These are phyloP conservation scores for Dinochytrium kinnereticum DNA, from an alignment of 371 early-diverging fungal species.

Conservation along the genomic window DNA sequence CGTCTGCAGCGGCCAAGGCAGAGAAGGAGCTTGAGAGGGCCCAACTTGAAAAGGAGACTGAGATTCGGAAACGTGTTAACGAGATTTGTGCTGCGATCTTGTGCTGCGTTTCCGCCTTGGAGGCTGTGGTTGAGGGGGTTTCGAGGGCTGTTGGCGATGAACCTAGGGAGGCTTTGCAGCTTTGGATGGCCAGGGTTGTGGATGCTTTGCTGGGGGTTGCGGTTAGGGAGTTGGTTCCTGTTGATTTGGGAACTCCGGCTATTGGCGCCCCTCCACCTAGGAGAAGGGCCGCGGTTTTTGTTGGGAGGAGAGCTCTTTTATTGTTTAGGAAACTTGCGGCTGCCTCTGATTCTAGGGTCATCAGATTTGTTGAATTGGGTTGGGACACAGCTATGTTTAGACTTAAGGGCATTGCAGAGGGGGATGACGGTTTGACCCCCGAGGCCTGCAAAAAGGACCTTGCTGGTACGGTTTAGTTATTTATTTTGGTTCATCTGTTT, in stretches of 20 bases:
- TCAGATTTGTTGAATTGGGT: slow-evolving; percentile 43
- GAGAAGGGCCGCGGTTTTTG: slow-evolving; percentile 51
- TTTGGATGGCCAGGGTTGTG: slow-evolving; percentile 55
- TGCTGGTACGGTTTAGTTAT: slow-evolving; percentile 17
- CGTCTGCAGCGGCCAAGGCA: slow-evolving; percentile 73
- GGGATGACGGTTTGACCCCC: slow-evolving; percentile 72
- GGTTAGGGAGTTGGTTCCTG: slow-evolving; percentile 54
- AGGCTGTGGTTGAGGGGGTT: slow-evolving; percentile 70
- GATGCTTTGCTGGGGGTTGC: slow-evolving; percentile 36
- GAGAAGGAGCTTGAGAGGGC: slow-evolving; percentile 76
- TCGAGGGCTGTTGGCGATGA: slow-evolving; percentile 53
- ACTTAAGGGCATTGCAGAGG: slow-evolving; percentile 60
- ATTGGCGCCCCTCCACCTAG: neutral
- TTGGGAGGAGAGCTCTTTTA: slow-evolving; percentile 62
- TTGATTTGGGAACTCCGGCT: slow-evolving; percentile 53
- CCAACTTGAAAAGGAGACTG: slow-evolving; percentile 78
- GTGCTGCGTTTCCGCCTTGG: slow-evolving; percentile 68
- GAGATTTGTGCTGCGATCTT: slow-evolving; percentile 55
- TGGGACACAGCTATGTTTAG: slow-evolving; percentile 72
- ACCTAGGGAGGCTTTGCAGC: slow-evolving; percentile 50
- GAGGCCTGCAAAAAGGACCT: slow-evolving; percentile 32
- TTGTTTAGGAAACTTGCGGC: slow-evolving; percentile 62
- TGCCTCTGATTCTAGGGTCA: slow-evolving; percentile 55
- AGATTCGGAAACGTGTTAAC: slow-evolving; percentile 71
- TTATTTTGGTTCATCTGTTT: neutral